Percentiles rank a stretch among this genome's conserved stretches.
Evolutionary conservation across 1,284 basidiomycete species (phyloP).

Genomic region (Gomphus sp.): DNA sequence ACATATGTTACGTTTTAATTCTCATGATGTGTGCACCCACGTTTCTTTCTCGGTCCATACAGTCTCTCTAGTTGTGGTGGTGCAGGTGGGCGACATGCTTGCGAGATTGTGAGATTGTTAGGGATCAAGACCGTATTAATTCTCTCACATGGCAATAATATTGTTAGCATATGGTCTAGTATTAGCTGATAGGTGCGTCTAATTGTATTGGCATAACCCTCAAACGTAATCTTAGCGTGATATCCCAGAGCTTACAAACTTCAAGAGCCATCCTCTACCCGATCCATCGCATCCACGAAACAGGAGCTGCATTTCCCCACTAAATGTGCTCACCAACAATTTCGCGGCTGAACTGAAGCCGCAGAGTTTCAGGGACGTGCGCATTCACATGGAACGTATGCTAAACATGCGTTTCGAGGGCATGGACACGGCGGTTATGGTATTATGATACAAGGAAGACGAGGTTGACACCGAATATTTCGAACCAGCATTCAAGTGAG

Average conservation of each 20-base stretch:
- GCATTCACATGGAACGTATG: slow-evolving; percentile 45
- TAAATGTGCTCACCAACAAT: slow-evolving; percentile 58
- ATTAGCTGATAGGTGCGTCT: slow-evolving; percentile 69
- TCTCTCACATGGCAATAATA: slow-evolving; percentile 76
- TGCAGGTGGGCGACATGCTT: slow-evolving; percentile 45
- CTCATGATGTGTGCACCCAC: not conserved
- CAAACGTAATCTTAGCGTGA: not conserved
- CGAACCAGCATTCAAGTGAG: slow-evolving; percentile 66
- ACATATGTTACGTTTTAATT: not conserved
- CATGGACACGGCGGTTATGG: slow-evolving; percentile 89
- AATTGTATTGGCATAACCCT: not conserved
- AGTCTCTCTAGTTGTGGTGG: slow-evolving; percentile 86
- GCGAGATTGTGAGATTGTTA: slow-evolving; percentile 58
- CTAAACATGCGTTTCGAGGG: slow-evolving; percentile 64
- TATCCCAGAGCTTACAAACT: slow-evolving; percentile 62
- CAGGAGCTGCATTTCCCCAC: slow-evolving; percentile 44
- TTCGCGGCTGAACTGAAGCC: slow-evolving; percentile 57
- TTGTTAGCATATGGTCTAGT: slow-evolving; percentile 87
- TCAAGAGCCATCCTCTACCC: slow-evolving; percentile 80
- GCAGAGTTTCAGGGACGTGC: slow-evolving; percentile 73
- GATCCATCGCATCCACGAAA: slow-evolving; percentile 51
- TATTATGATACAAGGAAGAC: slow-evolving; percentile 46
- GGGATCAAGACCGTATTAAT: slow-evolving; percentile 82
- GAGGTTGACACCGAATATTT: slow-evolving; percentile 56
- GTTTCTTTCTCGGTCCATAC: not conserved